Evolutionary conservation across 257 asterid genomes (phyloP), one percentile per base, ranked within the genome.

Genomic region (Mitragyna speciosa): DNA sequence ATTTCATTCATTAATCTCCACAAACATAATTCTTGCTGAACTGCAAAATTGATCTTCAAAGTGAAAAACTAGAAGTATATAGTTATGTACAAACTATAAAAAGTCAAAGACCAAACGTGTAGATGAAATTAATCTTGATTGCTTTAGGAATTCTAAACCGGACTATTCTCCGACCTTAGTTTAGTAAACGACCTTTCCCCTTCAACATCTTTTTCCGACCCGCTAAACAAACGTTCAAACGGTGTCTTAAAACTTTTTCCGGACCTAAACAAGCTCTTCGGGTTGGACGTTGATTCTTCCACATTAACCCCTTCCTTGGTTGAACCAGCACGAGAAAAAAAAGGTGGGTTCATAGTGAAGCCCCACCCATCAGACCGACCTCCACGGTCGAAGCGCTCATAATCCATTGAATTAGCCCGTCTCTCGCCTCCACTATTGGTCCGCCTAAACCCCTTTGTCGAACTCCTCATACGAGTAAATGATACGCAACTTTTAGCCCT

Each of bases 181-280:
- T 72, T 76, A 51, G 76, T n/a, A 73, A 76, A 82, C 19, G 85
- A 83, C 36, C 83, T 61, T 74, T 87, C 87, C 31, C 84, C 85
- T 3, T 51, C 78, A 45, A 49, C 67, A 45, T 76, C 84, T 70
- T 81, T 81, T 31, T 76, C 79, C 2, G 52, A n/a, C 26, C 33
- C 73, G n/a, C 84, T 70, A 83, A 87, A 72, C 59, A 80, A 59
- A 48, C 84, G 81, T 64, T 82, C 85, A 65, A 87, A 76, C 48
- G 90, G 85, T 31, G 70, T 52, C 77, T 74, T 84, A 76, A 84
- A 54, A 54, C 51, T 75, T 51, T 41, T 75, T 2, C 24, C 70
- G 12, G 83, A 48, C 79, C 73, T 75, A 24, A 84, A 39, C 75
- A 78, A 80, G 24, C 31, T 87, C 70, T 74, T 75, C 0, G 81